Evolutionary conservation across 2,329 filamentous ascomycete species (phyloP), one percentile per base, ranked within the genome.

Genomic region (Penicillium polonicum): DNA sequence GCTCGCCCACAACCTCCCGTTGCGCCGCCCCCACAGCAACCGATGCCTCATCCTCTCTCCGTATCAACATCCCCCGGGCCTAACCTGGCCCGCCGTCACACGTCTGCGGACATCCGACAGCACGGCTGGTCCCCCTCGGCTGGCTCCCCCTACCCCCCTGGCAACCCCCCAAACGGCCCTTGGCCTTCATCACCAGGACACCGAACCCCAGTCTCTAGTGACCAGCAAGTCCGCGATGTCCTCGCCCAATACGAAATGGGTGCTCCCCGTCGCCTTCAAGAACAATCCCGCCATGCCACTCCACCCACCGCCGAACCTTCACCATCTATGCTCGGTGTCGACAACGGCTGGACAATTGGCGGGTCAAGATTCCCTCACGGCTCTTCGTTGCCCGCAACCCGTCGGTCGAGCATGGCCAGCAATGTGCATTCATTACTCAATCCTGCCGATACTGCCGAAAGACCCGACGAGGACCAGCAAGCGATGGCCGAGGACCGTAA

Each of bases 91-190:
- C 87, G 93, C 62, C 86, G 93, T 60, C 94, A 99, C 76, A 99
- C 94, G 2, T 93, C 92, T 39, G 94, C 94, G 58, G 94, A 99
- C 72, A 97, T 99, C 66, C 88, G 94, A 52, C 88, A 92, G 67
- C 89, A 92, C 71, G 91, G 89, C 38, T 93, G 90, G 86, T 88
- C 81, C 81, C 71, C 73, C 41, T 65, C 72, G 50, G 69, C 72
- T 48, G 70, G 80, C 27, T 89, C 88, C 5, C 89, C 88, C 12
- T 89, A 86, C 69, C 81, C 83, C 8, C 87, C 88, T 4, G 86
- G 86, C 12, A 81, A 85, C 69, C 79, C 82, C 8, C 86, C 87
- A 5, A 87, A 86, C 19, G 81, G 86, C 36, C 85, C 85, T 60
- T 90, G 87, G 86, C 86, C 87, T 17, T 85, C 86, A 17, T 89